Conservation (phyloP, 805 yeast species). For the Torulaspora microellipsoides region DNA sequence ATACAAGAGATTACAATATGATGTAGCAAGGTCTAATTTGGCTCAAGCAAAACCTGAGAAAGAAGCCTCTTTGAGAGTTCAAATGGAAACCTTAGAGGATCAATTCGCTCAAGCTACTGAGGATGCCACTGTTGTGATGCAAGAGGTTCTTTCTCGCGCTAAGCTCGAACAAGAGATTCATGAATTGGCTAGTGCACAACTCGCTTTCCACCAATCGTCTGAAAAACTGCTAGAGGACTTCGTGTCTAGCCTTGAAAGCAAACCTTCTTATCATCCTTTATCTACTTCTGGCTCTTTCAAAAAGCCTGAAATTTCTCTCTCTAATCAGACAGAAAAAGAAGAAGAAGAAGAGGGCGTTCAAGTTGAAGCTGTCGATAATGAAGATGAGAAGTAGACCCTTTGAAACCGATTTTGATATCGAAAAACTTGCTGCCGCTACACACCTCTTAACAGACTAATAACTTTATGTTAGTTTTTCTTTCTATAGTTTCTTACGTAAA, state of each 20-base stretch:
- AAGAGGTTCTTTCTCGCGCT: conserved; percentile 67
- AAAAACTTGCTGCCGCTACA: no score
- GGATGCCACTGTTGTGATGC: conserved; percentile 80
- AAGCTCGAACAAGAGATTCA: conserved; percentile 61
- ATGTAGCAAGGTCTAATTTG: conserved; percentile 61
- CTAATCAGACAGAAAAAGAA: conserved; percentile 7
- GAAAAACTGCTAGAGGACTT: conserved; percentile 59
- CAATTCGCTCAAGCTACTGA: conserved; percentile 87
- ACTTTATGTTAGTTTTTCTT: no score
- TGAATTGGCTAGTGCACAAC: conserved; percentile 72
- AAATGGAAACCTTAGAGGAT: conserved; percentile 81
- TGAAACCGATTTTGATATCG: no score
- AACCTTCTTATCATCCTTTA: background rate
- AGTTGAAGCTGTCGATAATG: conserved; percentile 5
- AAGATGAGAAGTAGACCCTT: background rate
- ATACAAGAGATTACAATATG: conserved; percentile 72
- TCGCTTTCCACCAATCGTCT: conserved; percentile 75
- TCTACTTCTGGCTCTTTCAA: conserved; percentile 1
- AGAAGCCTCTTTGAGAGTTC: conserved; percentile 68
- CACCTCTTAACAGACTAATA: no score
- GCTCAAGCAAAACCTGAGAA: conserved; percentile 54
- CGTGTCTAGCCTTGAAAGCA: conserved; percentile 28
- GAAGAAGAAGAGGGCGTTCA: conserved; percentile 8
- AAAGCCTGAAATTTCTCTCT: conserved; percentile 2
- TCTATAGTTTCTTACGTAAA: no score